phyloP scores from a whole-genome alignment of 2,329 filamentous ascomycete genomes.

The Ilyonectria robusta region DNA sequence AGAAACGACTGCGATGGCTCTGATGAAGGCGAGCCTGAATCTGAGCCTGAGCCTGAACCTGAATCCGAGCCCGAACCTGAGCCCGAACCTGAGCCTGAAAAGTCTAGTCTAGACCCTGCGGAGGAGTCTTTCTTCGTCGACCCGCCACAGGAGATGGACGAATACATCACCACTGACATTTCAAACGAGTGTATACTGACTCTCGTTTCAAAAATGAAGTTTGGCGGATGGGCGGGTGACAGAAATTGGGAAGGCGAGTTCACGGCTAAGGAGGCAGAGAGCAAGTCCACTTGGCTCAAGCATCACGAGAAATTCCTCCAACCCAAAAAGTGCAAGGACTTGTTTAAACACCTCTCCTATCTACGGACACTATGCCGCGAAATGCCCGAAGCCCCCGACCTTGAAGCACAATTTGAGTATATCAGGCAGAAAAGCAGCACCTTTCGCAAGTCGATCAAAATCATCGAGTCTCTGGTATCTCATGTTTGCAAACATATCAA shows the following conservation, averaged over 20 bases:
- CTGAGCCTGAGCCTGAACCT: neutral
- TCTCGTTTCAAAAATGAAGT: conserved; percentile 26
- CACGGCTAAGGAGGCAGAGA: conserved; percentile 6
- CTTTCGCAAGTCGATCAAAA: conserved; percentile 25
- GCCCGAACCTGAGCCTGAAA: neutral
- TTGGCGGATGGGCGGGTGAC: conserved; percentile 27
- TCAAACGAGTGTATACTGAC: conserved; percentile 20
- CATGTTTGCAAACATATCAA: conserved; percentile 25
- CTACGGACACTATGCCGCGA: conserved; percentile 35
- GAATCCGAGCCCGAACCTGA: neutral
- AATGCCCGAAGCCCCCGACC: conserved; percentile 30
- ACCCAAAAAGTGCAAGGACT: conserved; percentile 15
- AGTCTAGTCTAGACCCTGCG: neutral
- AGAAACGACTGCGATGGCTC: neutral
- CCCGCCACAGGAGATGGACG: conserved; percentile 22
- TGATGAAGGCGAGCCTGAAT: neutral
- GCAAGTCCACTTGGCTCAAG: conserved; percentile 9
- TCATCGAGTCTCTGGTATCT: conserved; percentile 27
- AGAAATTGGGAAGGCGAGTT: conserved; percentile 32
- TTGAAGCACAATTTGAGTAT: conserved; percentile 36
- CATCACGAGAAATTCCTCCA: neutral
- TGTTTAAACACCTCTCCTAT: conserved; percentile 32
- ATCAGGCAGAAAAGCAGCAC: conserved; percentile 13
- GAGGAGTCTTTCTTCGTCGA: conserved; percentile 43
- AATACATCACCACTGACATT: conserved; percentile 23